phyloP scores from a whole-genome alignment of 2,329 filamentous ascomycete genomes.

The Aspergillus sojae region DNA sequence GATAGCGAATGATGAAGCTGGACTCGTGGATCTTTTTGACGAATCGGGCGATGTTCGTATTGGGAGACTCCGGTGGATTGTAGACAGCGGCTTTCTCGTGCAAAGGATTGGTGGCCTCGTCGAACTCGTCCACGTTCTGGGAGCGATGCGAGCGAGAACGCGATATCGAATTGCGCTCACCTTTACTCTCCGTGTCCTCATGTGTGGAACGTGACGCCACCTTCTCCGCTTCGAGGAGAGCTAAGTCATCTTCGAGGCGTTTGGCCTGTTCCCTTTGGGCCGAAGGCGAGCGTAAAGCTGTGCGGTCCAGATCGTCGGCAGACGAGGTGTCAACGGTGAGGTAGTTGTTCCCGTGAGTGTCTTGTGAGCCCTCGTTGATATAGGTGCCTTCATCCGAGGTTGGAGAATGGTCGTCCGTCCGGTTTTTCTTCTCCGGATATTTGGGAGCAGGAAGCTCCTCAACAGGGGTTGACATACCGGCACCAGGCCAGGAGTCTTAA shows the following conservation, averaged over 20 bases:
- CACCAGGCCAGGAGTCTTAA: constrained; percentile 25
- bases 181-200: constrained; percentile 32
- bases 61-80: constrained; percentile 64
- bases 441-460: constrained; percentile 32
- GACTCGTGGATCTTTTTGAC: constrained; percentile 68
- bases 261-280: constrained; percentile 61
- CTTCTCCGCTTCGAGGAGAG: constrained; percentile 66
- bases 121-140: constrained; percentile 67
- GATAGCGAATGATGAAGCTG: constrained; percentile 68
- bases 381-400: constrained; percentile 37
- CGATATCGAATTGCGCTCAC: constrained; percentile 50
- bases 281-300: constrained; percentile 52
- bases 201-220: constrained; percentile 53
- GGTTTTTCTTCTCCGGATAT: constrained; percentile 28
- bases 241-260: constrained; percentile 67
- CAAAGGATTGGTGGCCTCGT: constrained; percentile 67
- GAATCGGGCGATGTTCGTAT: constrained; percentile 63
- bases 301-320: constrained; percentile 17
- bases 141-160: constrained; percentile 56
- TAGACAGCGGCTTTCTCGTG: constrained; percentile 69
- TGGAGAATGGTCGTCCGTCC: constrained; percentile 27
- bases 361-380: constrained; percentile 25
- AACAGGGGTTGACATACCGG: constrained; percentile 40
- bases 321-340: constrained; percentile 32
- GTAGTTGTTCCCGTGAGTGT: constrained; percentile 16